Evolutionary conservation across 2,329 filamentous ascomycete genomes (phyloP).

Genomic region (Hypoxylon sp.): DNA sequence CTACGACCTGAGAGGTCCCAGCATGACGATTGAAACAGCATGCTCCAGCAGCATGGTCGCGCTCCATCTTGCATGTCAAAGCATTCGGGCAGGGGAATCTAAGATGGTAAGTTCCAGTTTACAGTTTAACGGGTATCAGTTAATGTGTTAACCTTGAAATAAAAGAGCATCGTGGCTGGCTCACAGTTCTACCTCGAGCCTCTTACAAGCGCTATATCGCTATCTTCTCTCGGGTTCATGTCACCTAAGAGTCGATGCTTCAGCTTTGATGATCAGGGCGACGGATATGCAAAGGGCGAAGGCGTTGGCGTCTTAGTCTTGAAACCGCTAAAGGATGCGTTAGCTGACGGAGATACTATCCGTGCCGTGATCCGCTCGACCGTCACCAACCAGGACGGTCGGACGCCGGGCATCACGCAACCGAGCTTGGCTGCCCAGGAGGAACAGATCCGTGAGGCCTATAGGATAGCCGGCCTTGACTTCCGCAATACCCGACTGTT

Average conservation of each 20-base stretch:
- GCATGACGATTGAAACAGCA: background rate
- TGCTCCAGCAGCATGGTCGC: background rate
- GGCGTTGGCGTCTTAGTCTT: slow-evolving; percentile 1
- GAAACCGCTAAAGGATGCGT: slow-evolving; percentile 2
- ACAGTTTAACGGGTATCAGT: too few relatives aligned
- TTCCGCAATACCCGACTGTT: slow-evolving; percentile 26
- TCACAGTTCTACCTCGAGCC: background rate
- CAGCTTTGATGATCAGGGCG: background rate
- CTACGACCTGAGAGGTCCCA: background rate
- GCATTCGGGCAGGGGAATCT: background rate
- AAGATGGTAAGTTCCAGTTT: background rate
- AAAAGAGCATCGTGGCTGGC: background rate
- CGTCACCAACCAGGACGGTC: too few relatives aligned
- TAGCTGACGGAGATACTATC: background rate
- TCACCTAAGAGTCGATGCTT: slow-evolving; percentile 1
- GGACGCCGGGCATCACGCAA: slow-evolving; percentile 4
- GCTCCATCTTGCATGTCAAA: background rate
- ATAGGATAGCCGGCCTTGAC: slow-evolving; percentile 38
- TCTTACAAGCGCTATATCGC: background rate
- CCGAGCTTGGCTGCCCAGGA: slow-evolving; percentile 50
- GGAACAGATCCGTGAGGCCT: slow-evolving; percentile 50
- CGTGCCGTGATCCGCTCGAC: too few relatives aligned
- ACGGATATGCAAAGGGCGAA: slow-evolving; percentile 1
- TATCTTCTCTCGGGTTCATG: background rate
- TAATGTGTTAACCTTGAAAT: too few relatives aligned